These are phyloP conservation scores for Microbotryum silenes-acaulis DNA, from an alignment of 1,284 basidiomycete species.

Conservation along the genomic window DNA sequence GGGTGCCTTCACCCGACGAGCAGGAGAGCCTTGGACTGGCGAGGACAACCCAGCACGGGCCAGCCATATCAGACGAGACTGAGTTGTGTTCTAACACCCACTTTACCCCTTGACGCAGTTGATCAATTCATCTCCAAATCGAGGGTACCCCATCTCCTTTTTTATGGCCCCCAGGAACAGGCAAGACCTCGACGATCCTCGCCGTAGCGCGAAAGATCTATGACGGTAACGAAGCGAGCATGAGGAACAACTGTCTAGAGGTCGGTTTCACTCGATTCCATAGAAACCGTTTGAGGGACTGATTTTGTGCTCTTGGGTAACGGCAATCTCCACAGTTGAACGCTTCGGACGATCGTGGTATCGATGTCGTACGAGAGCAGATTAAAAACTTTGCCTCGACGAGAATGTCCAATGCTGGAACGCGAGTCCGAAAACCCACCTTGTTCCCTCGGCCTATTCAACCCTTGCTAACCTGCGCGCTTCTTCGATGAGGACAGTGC, in stretches of 20 bases:
- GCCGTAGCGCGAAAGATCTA: slow-evolving; percentile 92
- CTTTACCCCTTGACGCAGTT: slow-evolving; percentile 50
- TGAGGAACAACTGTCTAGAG: slow-evolving; percentile 85
- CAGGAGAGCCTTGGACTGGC: too few species aligned
- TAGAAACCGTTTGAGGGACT: neutral
- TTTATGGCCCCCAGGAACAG: slow-evolving; percentile 95
- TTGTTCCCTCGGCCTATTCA: too few species aligned
- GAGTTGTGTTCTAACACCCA: too few species aligned
- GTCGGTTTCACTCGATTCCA: slow-evolving; percentile 44
- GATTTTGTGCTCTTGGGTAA: neutral
- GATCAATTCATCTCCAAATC: slow-evolving; percentile 95
- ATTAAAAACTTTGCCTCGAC: slow-evolving; percentile 98
- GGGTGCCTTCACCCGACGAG: neutral
- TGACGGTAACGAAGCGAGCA: slow-evolving; percentile 45
- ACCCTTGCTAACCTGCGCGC: slow-evolving; percentile 3
- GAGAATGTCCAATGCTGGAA: slow-evolving; percentile 61
- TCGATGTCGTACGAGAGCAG: slow-evolving; percentile 96
- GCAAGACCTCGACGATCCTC: slow-evolving; percentile 96
- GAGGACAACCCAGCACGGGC: too few species aligned
- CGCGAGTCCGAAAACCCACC: slow-evolving; percentile 8
- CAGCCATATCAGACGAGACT: neutral
- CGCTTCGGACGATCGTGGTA: slow-evolving; percentile 94
- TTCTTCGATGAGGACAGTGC: slow-evolving; percentile 48
- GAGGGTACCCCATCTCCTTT: slow-evolving; percentile 84
- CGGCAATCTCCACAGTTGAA: slow-evolving; percentile 57